Base-by-base conservation (phyloP, 2,329 filamentous ascomycete species). In the Verticillium nubilum region DNA sequence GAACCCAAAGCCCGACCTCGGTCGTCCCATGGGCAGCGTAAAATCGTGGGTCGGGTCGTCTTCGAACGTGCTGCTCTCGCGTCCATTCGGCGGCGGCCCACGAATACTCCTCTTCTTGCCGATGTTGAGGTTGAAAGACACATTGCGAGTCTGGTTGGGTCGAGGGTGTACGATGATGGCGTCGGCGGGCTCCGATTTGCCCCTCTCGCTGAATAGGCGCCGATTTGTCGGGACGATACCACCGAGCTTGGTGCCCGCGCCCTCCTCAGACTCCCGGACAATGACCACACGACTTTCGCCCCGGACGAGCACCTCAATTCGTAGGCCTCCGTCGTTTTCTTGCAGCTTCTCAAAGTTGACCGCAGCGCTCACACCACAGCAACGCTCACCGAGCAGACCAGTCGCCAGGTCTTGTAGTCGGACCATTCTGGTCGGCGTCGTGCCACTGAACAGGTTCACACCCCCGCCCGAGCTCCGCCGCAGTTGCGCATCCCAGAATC, bases 401-500 rank as follows among this genome's bases (percentile, higher is more conserved):
- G 78, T 78, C 5, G 74, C 73, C 19, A 86, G 69, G 54, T 86
- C 82, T 17, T 74, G 74, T 3, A 86, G 70, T 55, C 82, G 83
- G 13, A 83, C 67, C 81, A 86, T 86, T 54, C 80, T 77, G 1
- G 78, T 79, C 0, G 81, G 80, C 59, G 82, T 81, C 0, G 80
- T 73, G 54, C 82, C 81, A 60, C 79, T 82, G 64, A 86, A 86
- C 2, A 85, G 70, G 59, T 84, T 84, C 6, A 80, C 78, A 1
- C 80, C 78, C 13, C 78, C 78, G n/a, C 79, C 78, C 7, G 72
- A 72, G 15, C 77, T 76, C 62, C 78, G 80, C 13, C 81, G 80
- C 12, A 83, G 74, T 63, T 86, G 83, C 1, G 83, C 79, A 35
- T 86, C 83, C 83, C 84, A 86, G 70, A 86, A 86, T 15, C 78